Base-by-base conservation (phyloP, 768 basidiomycete genomes). In the Crassisporium funariophilum region DNA sequence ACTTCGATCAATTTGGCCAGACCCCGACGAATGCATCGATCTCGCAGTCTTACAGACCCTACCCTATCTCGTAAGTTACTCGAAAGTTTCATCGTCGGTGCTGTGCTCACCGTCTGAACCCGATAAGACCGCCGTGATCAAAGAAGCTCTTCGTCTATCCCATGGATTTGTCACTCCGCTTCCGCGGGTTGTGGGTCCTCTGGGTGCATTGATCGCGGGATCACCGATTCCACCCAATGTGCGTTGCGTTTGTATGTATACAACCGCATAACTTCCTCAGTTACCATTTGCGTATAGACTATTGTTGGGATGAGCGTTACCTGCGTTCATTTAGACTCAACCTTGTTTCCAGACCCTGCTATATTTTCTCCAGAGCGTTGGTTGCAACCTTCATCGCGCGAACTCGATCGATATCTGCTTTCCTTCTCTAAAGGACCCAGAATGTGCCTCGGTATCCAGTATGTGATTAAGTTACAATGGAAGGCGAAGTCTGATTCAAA, bases 61-160 rank as follows among this genome's bases (percentile, higher is more conserved):
- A 34, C 71, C 76, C 5, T 78, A 76, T 50, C 59, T 77, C 51
- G 74, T 73, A 47, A 47, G 69, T 60, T 4, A 13, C 27, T 43
- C 5, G 39, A n/a, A 19, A 35, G 10, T 20, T 7, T 39, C 23
- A 49, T 31, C 20, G 2, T 9, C 23, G 21, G 16, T 16, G n/a
- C 34, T 23, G 10, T 22, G 36, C 44, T 49, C 17, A 36, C 15
- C 24, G 17, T 49, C n/a, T n/a, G n/a, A n/a, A n/a, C n/a, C n/a
- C n/a, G n/a, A n/a, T n/a, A n/a, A 79, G 76, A 73, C 70, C 12
- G 74, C 75, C 7, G 70, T 78, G 12, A 67, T 77, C 45, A 77
- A 77, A 52, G 76, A 78, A 58, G 63, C 74, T 1, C 63, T 79
- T 38, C 65, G 76, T 1, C 54, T 77, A 38, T 68, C 70, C 29